These are phyloP conservation scores for Bruguiera sexangula DNA, from an alignment of 345 rosid genomes.

Conservation along the genomic window DNA sequence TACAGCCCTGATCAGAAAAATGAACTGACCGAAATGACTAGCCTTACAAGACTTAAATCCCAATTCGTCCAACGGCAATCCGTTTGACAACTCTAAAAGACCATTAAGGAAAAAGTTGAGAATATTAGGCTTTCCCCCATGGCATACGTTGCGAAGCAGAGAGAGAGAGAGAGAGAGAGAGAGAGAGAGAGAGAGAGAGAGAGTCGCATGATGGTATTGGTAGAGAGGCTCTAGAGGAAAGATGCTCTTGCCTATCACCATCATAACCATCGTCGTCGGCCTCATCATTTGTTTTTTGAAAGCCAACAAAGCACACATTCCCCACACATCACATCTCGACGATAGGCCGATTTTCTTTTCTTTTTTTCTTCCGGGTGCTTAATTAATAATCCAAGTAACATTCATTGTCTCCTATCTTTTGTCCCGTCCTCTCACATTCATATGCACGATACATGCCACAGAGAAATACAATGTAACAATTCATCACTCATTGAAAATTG, in stretches of 20 bases:
- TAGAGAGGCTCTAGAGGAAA: slow-evolving; percentile 17
- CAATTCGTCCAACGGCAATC: too few relatives aligned
- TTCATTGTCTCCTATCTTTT: background rate
- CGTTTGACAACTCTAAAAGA: too few relatives aligned
- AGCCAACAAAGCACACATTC: slow-evolving; percentile 14
- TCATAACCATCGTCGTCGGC: slow-evolving; percentile 38
- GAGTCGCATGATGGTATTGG: slow-evolving; percentile 15
- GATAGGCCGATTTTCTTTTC: background rate
- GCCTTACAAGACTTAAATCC: too few relatives aligned
- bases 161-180: too few relatives aligned
- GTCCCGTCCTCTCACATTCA: slow-evolving; percentile 10
- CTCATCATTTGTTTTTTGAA: slow-evolving; percentile 51
- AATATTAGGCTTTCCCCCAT: too few relatives aligned
- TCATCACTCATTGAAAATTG: slow-evolving; percentile 17
- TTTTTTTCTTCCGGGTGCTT: background rate
- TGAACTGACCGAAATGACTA: too few relatives aligned
- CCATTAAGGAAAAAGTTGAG: too few relatives aligned
- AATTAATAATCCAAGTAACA: too few relatives aligned
- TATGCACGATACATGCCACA: slow-evolving; percentile 4
- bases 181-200: background rate
- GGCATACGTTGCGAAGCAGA: background rate
- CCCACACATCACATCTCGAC: slow-evolving; percentile 1
- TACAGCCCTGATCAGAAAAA: too few relatives aligned
- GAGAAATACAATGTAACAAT: slow-evolving; percentile 12
- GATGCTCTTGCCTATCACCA: slow-evolving; percentile 29